These are phyloP conservation scores for Erythrobasidium hasegawianum DNA, from an alignment of 1,284 basidiomycete species.

Conservation along the genomic window DNA sequence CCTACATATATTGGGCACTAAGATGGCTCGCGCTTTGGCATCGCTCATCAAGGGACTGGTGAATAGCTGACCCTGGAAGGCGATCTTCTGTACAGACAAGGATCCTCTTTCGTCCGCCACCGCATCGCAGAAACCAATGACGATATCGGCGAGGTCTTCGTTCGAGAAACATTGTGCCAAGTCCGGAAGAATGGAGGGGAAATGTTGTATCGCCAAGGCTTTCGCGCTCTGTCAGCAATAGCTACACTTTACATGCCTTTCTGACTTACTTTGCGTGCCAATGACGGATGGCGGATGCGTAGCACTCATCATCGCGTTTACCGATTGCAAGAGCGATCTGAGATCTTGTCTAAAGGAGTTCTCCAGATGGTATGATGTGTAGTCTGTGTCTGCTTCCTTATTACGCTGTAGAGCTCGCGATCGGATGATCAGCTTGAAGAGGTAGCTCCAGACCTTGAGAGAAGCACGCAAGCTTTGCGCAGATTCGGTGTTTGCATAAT, in stretches of 20 bases:
- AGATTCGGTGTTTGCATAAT: slow-evolving; percentile 68
- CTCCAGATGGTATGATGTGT: slow-evolving; percentile 81
- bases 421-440: slow-evolving; percentile 88
- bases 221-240: neutral
- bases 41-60: slow-evolving; percentile 84
- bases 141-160: slow-evolving; percentile 76
- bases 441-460: slow-evolving; percentile 93
- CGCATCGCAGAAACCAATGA: slow-evolving; percentile 79
- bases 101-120: slow-evolving; percentile 75
- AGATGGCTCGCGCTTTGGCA: slow-evolving; percentile 67
- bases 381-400: slow-evolving; percentile 71
- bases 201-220: slow-evolving; percentile 68
- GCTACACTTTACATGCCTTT: neutral
- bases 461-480: slow-evolving; percentile 77
- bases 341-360: slow-evolving; percentile 67
- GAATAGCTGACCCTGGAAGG: slow-evolving; percentile 87
- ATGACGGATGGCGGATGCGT: slow-evolving; percentile 77
- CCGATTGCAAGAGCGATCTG: slow-evolving; percentile 57
- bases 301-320: slow-evolving; percentile 84
- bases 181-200: slow-evolving; percentile 85
- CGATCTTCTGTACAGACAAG: slow-evolving; percentile 83
- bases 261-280: slow-evolving; percentile 81
- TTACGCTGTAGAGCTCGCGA: slow-evolving; percentile 81
- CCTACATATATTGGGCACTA: slow-evolving; percentile 81
- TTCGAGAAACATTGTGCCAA: slow-evolving; percentile 72